Evolutionary conservation across 2,329 filamentous ascomycete species (phyloP).

Genomic region (Cercospora sesami): DNA sequence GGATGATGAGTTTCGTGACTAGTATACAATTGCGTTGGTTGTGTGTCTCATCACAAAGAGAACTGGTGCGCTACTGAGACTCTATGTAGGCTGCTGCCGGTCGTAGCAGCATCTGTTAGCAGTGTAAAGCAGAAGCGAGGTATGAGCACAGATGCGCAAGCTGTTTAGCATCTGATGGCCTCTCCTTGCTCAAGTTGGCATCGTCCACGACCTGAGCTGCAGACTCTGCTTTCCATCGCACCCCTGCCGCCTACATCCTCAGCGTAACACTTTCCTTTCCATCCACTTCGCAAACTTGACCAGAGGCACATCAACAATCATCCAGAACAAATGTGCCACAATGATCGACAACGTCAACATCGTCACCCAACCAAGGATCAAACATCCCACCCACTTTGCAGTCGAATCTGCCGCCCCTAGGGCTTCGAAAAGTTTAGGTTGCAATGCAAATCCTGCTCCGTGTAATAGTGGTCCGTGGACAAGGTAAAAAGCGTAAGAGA

Average conservation of each 20-base stretch:
- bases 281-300: slow-evolving; percentile 14
- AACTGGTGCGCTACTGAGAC: too few species aligned
- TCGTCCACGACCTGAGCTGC: too few species aligned
- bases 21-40: too few species aligned
- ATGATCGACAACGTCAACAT: slow-evolving; percentile 16
- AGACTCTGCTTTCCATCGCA: too few species aligned
- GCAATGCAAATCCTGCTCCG: slow-evolving; percentile 17
- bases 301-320: slow-evolving; percentile 17
- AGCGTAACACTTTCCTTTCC: background rate
- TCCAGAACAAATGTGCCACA: slow-evolving; percentile 22
- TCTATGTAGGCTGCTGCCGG: too few species aligned
- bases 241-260: background rate
- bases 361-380: slow-evolving; percentile 16
- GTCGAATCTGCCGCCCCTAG: background rate
- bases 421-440: slow-evolving; percentile 10
- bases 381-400: slow-evolving; percentile 5
- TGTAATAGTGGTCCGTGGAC: slow-evolving; percentile 23
- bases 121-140: too few species aligned
- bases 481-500: slow-evolving; percentile 23
- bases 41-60: too few species aligned
- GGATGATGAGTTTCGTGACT: too few species aligned
- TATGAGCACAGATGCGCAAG: too few species aligned
- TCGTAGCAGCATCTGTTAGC: too few species aligned
- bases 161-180: too few species aligned
- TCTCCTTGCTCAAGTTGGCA: too few species aligned